phyloP scores from a whole-genome alignment of 805 yeast species.

The Kluyveromyces starmeri region DNA sequence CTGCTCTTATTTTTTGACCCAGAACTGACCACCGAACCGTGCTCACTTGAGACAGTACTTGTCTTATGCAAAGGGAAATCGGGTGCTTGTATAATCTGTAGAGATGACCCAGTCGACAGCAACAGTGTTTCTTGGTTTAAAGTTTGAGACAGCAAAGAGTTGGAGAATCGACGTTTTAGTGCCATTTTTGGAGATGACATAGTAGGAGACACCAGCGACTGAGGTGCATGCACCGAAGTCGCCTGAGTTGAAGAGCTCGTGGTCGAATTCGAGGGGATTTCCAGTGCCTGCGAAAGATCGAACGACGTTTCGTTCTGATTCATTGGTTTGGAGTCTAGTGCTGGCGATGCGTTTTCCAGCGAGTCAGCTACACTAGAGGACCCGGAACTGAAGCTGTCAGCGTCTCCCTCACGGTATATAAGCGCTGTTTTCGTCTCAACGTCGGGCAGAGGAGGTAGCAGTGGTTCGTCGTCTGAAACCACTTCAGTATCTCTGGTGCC shows the following conservation, averaged over 20 bases:
- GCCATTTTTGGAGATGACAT: conserved; percentile 15
- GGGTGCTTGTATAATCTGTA: neutral
- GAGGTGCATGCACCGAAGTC: neutral
- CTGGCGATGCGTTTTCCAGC: neutral
- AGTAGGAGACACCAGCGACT: conserved; percentile 4
- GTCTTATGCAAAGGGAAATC: conserved; percentile 3
- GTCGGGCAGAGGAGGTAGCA: conserved; percentile 10
- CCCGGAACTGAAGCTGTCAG: neutral
- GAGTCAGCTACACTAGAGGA: conserved; percentile 1
- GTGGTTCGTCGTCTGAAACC: conserved; percentile 6
- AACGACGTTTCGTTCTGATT: conserved; percentile 12
- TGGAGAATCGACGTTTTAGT: conserved; percentile 17
- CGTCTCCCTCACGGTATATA: conserved; percentile 4
- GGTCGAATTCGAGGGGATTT: conserved; percentile 14
- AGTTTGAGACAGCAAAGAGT: conserved; percentile 8
- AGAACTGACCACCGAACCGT: conserved; percentile 1
- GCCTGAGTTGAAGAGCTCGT: conserved; percentile 1
- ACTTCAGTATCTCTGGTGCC: neutral
- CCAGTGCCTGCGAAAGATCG: conserved; percentile 25
- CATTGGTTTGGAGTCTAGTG: neutral
- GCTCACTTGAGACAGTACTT: conserved; percentile 4
- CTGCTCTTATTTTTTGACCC: conserved; percentile 1
- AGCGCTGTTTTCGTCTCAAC: conserved; percentile 5
- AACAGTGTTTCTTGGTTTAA: neutral
- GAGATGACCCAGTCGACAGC: neutral